Evolutionary conservation across 1,284 basidiomycete genomes (phyloP).

Genomic region (Tremellales sp.): DNA sequence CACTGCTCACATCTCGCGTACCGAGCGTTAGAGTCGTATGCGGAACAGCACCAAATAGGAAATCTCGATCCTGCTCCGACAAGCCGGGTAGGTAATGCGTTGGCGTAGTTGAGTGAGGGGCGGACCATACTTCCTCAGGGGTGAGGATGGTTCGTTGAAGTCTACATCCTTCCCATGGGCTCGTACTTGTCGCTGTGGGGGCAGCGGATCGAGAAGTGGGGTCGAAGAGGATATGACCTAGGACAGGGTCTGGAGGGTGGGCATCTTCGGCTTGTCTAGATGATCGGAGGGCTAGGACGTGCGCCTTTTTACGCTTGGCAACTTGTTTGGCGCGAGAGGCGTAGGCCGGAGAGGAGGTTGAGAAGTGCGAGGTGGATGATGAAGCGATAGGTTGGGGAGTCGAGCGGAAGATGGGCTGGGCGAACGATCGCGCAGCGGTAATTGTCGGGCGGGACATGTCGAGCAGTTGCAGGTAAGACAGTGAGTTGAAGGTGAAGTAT

Average conservation of each 20-base stretch:
- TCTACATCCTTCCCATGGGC: conserved; percentile 27
- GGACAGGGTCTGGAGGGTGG: conserved; percentile 17
- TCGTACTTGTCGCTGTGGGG: conserved; percentile 4
- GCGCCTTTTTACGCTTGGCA: conserved; percentile 26
- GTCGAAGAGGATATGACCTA: conserved; percentile 13
- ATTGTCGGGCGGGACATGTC: conserved; percentile 4
- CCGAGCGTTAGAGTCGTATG: conserved; percentile 27
- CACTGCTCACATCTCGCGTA: background rate
- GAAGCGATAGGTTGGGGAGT: conserved; percentile 2
- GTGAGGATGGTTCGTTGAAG: conserved; percentile 13
- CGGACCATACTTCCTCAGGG: conserved; percentile 11
- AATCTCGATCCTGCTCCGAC: conserved; percentile 25
- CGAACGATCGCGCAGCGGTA: background rate
- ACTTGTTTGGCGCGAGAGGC: conserved; percentile 20
- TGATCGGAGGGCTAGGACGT: conserved; percentile 22
- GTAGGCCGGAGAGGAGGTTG: conserved; percentile 20
- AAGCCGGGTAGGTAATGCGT: conserved; percentile 31
- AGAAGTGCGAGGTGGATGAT: conserved; percentile 11
- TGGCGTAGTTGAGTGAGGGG: conserved; percentile 19
- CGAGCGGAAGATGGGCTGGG: background rate
- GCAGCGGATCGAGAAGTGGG: background rate
- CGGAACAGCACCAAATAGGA: conserved; percentile 44
- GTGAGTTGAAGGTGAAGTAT: background rate
- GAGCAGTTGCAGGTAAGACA: no score
- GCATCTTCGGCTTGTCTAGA: conserved; percentile 9